These are phyloP conservation scores for Podospora tetraspora DNA, from an alignment of 495 filamentous ascomycete genomes.

Conservation along the genomic window DNA sequence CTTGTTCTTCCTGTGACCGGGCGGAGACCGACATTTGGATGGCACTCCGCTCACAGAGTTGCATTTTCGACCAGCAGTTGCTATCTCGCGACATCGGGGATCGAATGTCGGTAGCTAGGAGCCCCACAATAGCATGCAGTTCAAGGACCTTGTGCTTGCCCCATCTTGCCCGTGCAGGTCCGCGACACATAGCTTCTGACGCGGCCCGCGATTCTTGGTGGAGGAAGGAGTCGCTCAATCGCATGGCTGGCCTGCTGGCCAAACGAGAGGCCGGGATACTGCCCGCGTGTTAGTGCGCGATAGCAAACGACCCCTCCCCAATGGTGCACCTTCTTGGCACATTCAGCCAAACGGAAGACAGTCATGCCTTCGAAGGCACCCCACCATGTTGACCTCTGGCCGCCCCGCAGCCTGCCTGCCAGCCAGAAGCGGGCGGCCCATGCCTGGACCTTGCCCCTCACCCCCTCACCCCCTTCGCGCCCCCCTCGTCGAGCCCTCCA, in stretches of 20 bases:
- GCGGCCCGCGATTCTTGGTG: neutral
- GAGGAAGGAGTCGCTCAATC: too few species aligned
- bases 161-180: neutral
- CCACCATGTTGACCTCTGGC: conserved; percentile 2
- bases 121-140: neutral
- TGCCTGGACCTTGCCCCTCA: neutral
- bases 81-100: neutral
- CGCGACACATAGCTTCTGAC: neutral
- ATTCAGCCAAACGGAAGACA: conserved; percentile 9
- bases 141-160: neutral
- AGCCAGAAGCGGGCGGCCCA: neutral
- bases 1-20: too few species aligned
- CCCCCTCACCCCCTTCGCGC: neutral
- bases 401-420: conserved; percentile 1
- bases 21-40: neutral
- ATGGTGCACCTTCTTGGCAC: neutral
- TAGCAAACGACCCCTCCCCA: conserved; percentile 21
- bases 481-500: neutral
- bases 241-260: too few species aligned
- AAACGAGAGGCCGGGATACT: conserved; percentile 12
- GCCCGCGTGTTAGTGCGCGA: conserved; percentile 20
- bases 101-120: neutral
- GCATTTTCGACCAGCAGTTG: neutral
- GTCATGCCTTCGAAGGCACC: conserved; percentile 1
- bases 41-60: neutral